Conservation (phyloP, 2,329 filamentous ascomycete species). For the Coniochaeta ligniaria region DNA sequence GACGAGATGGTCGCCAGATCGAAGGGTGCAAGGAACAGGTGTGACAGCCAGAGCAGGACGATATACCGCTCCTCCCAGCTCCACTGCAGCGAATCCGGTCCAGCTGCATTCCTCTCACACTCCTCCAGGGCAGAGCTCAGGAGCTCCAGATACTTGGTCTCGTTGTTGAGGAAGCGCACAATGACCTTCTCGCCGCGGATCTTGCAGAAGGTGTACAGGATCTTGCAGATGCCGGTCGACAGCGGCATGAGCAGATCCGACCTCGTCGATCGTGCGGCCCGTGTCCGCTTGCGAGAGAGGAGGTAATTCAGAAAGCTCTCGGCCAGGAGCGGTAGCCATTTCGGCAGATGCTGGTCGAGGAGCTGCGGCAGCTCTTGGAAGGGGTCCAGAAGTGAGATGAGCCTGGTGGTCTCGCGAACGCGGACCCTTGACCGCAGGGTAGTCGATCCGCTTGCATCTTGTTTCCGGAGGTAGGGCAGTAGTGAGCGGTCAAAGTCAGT, state of each 20-base stretch:
- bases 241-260: conserved; percentile 44
- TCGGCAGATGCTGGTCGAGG: conserved; percentile 74
- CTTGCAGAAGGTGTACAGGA: conserved; percentile 91
- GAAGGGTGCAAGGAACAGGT: conserved; percentile 80
- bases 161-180: conserved; percentile 82
- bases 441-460: conserved; percentile 22
- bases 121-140: conserved; percentile 70
- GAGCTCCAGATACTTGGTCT: conserved; percentile 76
- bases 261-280: conserved; percentile 16
- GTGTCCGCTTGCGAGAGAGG: conserved; percentile 34
- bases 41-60: conserved; percentile 79
- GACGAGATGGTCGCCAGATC: conserved; percentile 81
- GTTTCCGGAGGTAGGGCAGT: conserved; percentile 43
- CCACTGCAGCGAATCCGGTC: conserved; percentile 29
- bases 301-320: conserved; percentile 68
- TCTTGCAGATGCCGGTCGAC: conserved; percentile 64
- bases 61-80: conserved; percentile 88
- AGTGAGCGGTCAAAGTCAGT: conserved; percentile 49
- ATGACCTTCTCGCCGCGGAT: conserved; percentile 91
- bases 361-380: conserved; percentile 96
- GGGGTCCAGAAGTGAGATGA: conserved; percentile 57
- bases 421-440: conserved; percentile 12
- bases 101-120: conserved; percentile 27
- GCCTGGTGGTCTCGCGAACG: conserved; percentile 13
- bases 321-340: conserved; percentile 66